Evolutionary conservation across 768 basidiomycete species (phyloP).

Genomic region (Porpolomopsis calyptriformis): DNA sequence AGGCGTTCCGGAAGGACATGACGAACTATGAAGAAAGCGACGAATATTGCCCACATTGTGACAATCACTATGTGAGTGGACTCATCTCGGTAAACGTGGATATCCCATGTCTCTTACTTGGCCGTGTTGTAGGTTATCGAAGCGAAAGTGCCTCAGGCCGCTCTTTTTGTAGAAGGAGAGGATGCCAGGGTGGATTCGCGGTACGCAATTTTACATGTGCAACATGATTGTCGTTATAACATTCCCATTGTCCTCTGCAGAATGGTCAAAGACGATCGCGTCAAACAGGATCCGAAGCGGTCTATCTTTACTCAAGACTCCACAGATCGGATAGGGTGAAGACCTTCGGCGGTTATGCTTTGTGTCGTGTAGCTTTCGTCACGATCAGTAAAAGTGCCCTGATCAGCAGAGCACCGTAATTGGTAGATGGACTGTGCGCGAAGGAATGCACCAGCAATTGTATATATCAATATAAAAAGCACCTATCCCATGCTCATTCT

Average conservation of each 20-base stretch:
- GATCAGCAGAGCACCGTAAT: too few species aligned
- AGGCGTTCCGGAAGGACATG: slow-evolving; percentile 97
- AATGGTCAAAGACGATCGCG: slow-evolving; percentile 83
- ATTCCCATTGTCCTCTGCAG: slow-evolving; percentile 27
- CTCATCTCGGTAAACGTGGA: background rate
- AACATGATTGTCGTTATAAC: background rate
- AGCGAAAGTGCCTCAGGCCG: slow-evolving; percentile 82
- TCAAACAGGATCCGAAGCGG: slow-evolving; percentile 39
- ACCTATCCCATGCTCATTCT: too few species aligned
- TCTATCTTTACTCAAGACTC: slow-evolving; percentile 37
- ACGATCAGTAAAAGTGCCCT: too few species aligned
- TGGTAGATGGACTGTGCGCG: too few species aligned
- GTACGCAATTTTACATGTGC: slow-evolving; percentile 27
- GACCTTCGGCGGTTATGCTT: background rate
- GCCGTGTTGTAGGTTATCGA: slow-evolving; percentile 79
- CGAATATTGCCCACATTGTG: slow-evolving; percentile 96
- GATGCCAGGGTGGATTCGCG: slow-evolving; percentile 81
- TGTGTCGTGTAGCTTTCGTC: too few species aligned
- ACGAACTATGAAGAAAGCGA: slow-evolving; percentile 85
- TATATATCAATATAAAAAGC: too few species aligned
- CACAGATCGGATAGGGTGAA: slow-evolving; percentile 38
- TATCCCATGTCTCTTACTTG: background rate
- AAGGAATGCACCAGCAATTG: too few species aligned
- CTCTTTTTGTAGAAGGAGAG: slow-evolving; percentile 81
- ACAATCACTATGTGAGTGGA: slow-evolving; percentile 85